A percentile compares a stretch with the other conserved stretches of the same genome.
Conservation (phyloP, 1,284 basidiomycete species). For the Cryptococcus floricola region DNA sequence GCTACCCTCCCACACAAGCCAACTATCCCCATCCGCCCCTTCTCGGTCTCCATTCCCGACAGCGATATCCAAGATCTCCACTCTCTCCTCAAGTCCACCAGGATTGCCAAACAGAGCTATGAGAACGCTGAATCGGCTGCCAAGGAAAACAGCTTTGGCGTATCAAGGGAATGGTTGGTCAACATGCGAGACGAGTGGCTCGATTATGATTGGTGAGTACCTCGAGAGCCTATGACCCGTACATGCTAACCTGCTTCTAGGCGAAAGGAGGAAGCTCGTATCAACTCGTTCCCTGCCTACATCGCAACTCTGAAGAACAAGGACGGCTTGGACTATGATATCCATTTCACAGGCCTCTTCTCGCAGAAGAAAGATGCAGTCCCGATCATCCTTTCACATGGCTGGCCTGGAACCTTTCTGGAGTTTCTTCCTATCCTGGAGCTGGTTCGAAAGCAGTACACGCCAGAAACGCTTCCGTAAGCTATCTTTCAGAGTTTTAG, state of each 20-base stretch:
- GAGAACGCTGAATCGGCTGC: slow-evolving; percentile 25
- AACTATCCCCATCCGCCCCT: slow-evolving; percentile 28
- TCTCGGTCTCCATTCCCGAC: slow-evolving; percentile 27
- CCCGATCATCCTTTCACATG: slow-evolving; percentile 40
- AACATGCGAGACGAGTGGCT: slow-evolving; percentile 20
- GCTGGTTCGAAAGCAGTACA: slow-evolving; percentile 17
- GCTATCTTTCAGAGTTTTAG: background rate
- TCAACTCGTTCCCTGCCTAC: slow-evolving; percentile 23
- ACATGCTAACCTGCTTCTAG: slow-evolving; percentile 2
- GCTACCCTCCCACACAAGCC: slow-evolving; percentile 24
- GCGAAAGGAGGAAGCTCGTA: slow-evolving; percentile 23
- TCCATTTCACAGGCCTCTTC: slow-evolving; percentile 38
- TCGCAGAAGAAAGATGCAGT: slow-evolving; percentile 29
- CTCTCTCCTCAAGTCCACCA: slow-evolving; percentile 19
- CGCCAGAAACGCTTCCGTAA: slow-evolving; percentile 22
- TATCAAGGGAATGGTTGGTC: slow-evolving; percentile 19
- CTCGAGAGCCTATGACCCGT: too few relatives aligned
- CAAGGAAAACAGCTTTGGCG: slow-evolving; percentile 15
- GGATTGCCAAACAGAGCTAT: slow-evolving; percentile 29
- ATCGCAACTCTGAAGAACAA: slow-evolving; percentile 14
- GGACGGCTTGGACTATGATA: slow-evolving; percentile 24
- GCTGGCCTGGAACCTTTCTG: slow-evolving; percentile 41
- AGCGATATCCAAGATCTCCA: slow-evolving; percentile 31
- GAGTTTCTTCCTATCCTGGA: slow-evolving; percentile 35
- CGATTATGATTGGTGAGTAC: slow-evolving; percentile 21